Conservation (phyloP, 108 stramenopile species). For the Skeletonema tropicum region DNA sequence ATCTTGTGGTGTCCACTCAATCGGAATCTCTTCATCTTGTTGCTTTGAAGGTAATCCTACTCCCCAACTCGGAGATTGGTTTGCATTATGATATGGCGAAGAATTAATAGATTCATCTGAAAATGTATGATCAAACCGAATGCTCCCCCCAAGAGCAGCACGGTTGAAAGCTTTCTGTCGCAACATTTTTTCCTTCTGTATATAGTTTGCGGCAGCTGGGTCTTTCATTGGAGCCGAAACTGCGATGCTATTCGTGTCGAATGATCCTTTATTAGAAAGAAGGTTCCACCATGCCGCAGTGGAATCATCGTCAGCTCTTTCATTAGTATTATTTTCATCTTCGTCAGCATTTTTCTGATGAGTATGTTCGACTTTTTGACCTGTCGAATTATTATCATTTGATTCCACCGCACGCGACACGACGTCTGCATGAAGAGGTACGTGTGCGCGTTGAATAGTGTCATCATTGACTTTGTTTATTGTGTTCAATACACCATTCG, state of each 20-base stretch:
- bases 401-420: neutral
- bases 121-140: constrained; percentile 11
- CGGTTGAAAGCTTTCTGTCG: constrained; percentile 14
- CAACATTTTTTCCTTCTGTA: constrained; percentile 6
- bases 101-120: neutral
- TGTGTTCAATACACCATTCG: neutral
- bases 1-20: constrained; percentile 48
- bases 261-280: constrained; percentile 25
- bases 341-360: neutral
- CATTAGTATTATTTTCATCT: constrained; percentile 20
- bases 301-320: constrained; percentile 26
- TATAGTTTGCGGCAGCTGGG: neutral
- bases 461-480: neutral
- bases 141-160: constrained; percentile 11
- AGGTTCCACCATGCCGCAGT: constrained; percentile 35
- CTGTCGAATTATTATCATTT: neutral
- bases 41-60: neutral
- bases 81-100: constrained; percentile 6
- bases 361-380: neutral
- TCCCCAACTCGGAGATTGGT: constrained; percentile 15
- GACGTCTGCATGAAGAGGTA: neutral
- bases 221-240: constrained; percentile 3
- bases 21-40: constrained; percentile 2
- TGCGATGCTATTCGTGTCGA: neutral
- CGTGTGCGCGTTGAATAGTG: neutral